Base-by-base conservation (phyloP, 331 rosid species). In the Quercus tomentella region DNA sequence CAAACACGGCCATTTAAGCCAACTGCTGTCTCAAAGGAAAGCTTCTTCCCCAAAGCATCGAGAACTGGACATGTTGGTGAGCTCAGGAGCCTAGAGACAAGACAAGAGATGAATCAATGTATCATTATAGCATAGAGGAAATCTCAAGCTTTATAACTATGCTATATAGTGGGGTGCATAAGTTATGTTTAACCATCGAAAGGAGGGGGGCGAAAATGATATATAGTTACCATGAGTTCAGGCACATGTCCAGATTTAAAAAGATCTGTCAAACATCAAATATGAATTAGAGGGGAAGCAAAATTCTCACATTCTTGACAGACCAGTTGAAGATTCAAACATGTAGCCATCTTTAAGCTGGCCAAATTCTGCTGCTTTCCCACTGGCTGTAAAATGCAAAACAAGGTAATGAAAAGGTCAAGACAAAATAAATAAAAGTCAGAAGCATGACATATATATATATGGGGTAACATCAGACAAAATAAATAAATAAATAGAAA, bases 1-100 rank as follows among this genome's bases (percentile, higher is more conserved):
- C 98, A 95, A 86, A 89, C 99, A 60, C 98, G 98, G 73, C 97
- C 96, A 74, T 95, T 95, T 71, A 93, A 77, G 75, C 99, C 98
- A 79, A 87, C 84, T 74, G 97, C 98, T 68, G 85, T 92, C 85
- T 95, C 98, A 63, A 90, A 93, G 45, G 99, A 93, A 84, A 93
- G 71, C 81, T 93, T 93, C 92, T 90, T 93, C 87, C 98, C 99
- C 21, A 95, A 80, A 45, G 81, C 88, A 18, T 84, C 97, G 31
- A 95, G 99, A 79, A 91, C 92, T 0, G 99, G 94, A 89, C 94
- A 88, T 57, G 94, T 77, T 10, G 98, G 97, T 20, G 92, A 86
- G 82, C 94, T 89, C 73, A 94, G 90, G 72, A 92, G 84, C 92
- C 97, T 92, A 82, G 65, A 78, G 37, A 72, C 70, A 72, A 72